Percentiles rank a stretch among this genome's conserved stretches.
Evolutionary conservation across 495 filamentous ascomycete species (phyloP).

Genomic region (Lasiosphaeria miniovina): DNA sequence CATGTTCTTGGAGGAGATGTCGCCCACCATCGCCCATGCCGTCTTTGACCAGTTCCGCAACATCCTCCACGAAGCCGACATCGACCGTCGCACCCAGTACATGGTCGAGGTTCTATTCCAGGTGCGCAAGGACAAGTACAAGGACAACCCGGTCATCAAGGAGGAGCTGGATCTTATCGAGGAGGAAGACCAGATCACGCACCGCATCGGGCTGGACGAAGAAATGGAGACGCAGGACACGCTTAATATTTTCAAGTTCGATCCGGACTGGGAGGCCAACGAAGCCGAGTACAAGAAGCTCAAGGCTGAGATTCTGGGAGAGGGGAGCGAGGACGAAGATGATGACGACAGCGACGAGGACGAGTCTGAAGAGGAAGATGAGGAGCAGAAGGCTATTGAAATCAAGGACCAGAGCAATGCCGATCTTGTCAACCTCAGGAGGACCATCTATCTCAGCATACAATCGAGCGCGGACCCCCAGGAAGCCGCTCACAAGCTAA

Average conservation of each 20-base stretch:
- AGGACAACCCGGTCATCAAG: constrained; percentile 85
- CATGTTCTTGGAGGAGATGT: constrained; percentile 93
- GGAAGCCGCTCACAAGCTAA: constrained; percentile 91
- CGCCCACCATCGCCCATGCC: constrained; percentile 72
- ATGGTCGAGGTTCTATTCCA: constrained; percentile 99
- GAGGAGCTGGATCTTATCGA: constrained; percentile 94
- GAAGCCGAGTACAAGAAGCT: constrained; percentile 86
- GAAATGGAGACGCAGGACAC: constrained; percentile 79
- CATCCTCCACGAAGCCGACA: constrained; percentile 91
- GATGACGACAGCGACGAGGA: constrained; percentile 68
- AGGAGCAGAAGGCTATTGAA: constrained; percentile 69
- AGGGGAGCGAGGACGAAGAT: constrained; percentile 75
- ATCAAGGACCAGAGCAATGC: constrained; percentile 98
- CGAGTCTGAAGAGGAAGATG: constrained; percentile 75
- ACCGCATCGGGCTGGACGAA: constrained; percentile 73
- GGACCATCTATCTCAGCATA: constrained; percentile 95
- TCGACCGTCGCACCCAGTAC: constrained; percentile 95
- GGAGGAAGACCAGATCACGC: constrained; percentile 96
- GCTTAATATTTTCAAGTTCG: constrained; percentile 93
- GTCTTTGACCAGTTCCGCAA: constrained; percentile 95
- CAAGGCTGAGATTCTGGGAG: constrained; percentile 91
- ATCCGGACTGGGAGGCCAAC: constrained; percentile 83
- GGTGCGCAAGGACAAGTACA: constrained; percentile 92
- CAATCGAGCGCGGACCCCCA: constrained; percentile 93
- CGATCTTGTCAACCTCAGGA: constrained; percentile 86